Conservation (phyloP, 2,329 filamentous ascomycete genomes). For the Trichoderma lentiforme region DNA sequence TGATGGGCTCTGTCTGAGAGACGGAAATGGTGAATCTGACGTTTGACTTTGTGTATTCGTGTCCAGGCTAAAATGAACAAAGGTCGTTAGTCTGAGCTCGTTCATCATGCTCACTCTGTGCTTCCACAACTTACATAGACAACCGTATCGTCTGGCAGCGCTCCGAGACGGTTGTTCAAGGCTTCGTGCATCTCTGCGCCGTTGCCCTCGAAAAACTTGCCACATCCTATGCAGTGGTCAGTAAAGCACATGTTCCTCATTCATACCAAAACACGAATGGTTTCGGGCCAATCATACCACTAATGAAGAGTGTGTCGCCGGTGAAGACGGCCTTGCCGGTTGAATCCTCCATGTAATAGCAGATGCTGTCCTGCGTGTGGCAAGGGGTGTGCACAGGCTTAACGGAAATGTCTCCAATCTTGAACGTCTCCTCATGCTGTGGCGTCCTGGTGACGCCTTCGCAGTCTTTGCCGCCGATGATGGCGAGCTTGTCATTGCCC, state of each 20-base stretch:
- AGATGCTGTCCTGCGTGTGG: constrained; percentile 98
- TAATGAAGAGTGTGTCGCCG: constrained; percentile 93
- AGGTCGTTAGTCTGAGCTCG: neutral
- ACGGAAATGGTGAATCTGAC: constrained; percentile 83
- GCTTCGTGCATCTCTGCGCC: constrained; percentile 90
- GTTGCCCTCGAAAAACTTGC: constrained; percentile 91
- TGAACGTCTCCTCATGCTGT: constrained; percentile 70
- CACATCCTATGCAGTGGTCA: constrained; percentile 60
- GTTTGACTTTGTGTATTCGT: constrained; percentile 98
- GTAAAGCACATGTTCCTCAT: neutral
- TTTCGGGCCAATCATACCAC: constrained; percentile 49
- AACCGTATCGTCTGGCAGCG: constrained; percentile 83
- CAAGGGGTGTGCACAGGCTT: constrained; percentile 93
- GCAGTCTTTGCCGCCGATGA: constrained; percentile 88
- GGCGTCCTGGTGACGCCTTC: constrained; percentile 76
- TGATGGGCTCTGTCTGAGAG: constrained; percentile 68
- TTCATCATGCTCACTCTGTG: neutral
- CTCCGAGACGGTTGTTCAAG: constrained; percentile 77
- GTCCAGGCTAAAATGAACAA: constrained; percentile 63
- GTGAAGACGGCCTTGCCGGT: constrained; percentile 80
- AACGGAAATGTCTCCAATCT: constrained; percentile 77
- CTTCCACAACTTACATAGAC: constrained; percentile 68
- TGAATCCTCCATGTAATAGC: constrained; percentile 84
- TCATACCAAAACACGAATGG: neutral
- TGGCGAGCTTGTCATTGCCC: constrained; percentile 60